Percentiles rank a stretch among this genome's conserved stretches.
Evolutionary conservation across 1,284 basidiomycete species (phyloP).

Genomic region (Puccinia coronata): DNA sequence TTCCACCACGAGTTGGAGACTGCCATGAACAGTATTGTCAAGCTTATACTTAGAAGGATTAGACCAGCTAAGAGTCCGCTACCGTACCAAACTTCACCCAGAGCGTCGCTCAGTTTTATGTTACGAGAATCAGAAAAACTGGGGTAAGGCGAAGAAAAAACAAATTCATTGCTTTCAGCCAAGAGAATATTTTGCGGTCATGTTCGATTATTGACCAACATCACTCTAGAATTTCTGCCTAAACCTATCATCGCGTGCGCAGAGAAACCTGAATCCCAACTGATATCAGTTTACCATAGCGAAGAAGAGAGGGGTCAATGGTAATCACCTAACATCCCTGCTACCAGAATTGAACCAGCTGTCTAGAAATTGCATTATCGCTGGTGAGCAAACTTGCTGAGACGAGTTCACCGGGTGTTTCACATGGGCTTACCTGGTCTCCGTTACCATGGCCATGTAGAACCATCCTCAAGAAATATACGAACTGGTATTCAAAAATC

Average conservation of each 20-base stretch:
- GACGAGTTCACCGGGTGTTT: background rate
- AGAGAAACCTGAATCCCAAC: conserved; percentile 10
- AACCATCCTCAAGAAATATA: conserved; percentile 22
- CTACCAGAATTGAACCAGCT: conserved; percentile 14
- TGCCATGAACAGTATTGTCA: conserved; percentile 13
- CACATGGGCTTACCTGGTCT: conserved; percentile 7
- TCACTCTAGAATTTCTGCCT: conserved; percentile 4
- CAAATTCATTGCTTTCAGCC: background rate
- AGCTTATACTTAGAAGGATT: conserved; percentile 15
- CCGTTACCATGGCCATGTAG: conserved; percentile 22
- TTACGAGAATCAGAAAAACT: conserved; percentile 33
- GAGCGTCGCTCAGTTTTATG: conserved; percentile 26
- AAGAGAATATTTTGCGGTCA: background rate
- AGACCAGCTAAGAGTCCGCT: conserved; percentile 17
- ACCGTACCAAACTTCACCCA: conserved; percentile 36
- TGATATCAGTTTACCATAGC: background rate
- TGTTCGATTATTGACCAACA: conserved; percentile 15
- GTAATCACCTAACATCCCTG: background rate
- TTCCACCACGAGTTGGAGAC: conserved; percentile 33
- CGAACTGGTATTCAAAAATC: background rate
- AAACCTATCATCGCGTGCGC: conserved; percentile 23
- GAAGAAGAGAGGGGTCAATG: background rate
- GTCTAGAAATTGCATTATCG: conserved; percentile 1
- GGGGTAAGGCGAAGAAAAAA: background rate
- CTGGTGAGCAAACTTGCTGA: background rate